Conservation (phyloP, 2,329 filamentous ascomycete species). For the Sporothrix pallida region DNA sequence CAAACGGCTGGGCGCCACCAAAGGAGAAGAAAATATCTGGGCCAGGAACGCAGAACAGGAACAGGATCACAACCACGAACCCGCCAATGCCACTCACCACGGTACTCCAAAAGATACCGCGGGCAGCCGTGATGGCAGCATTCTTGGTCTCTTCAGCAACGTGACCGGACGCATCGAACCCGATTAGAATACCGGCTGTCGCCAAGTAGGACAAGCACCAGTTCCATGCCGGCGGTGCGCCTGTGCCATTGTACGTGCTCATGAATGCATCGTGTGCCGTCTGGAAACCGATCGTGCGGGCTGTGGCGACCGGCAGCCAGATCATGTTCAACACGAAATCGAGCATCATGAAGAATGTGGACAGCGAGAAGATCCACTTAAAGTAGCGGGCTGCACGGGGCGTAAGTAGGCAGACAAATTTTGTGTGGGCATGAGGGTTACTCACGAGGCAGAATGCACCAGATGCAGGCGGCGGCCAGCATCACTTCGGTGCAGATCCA, state of each 20-base stretch:
- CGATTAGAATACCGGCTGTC: constrained; percentile 35
- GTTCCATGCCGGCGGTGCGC: constrained; percentile 35
- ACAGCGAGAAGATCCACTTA: constrained; percentile 33
- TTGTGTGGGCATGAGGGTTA: neutral
- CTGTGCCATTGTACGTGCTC: constrained; percentile 37
- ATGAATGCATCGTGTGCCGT: constrained; percentile 35
- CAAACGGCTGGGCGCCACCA: constrained; percentile 35
- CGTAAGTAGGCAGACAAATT: neutral
- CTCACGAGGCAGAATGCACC: constrained; percentile 34
- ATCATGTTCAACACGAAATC: constrained; percentile 36
- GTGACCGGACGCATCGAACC: constrained; percentile 36
- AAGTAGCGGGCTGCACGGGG: constrained; percentile 29
- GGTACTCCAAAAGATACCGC: constrained; percentile 36
- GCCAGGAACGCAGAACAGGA: constrained; percentile 33
- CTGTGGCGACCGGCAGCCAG: constrained; percentile 35
- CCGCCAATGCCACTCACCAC: constrained; percentile 34
- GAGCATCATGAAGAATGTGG: constrained; percentile 30
- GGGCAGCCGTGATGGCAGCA: constrained; percentile 31
- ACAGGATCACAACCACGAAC: constrained; percentile 33
- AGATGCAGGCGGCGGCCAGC: constrained; percentile 31
- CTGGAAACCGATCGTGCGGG: constrained; percentile 33
- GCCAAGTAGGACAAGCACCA: constrained; percentile 36
- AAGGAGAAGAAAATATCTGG: constrained; percentile 32
- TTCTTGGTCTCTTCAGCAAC: constrained; percentile 37
- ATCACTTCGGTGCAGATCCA: constrained; percentile 36